Conservation (phyloP, 208 protist species). For the Angomonas desouzai region DNA sequence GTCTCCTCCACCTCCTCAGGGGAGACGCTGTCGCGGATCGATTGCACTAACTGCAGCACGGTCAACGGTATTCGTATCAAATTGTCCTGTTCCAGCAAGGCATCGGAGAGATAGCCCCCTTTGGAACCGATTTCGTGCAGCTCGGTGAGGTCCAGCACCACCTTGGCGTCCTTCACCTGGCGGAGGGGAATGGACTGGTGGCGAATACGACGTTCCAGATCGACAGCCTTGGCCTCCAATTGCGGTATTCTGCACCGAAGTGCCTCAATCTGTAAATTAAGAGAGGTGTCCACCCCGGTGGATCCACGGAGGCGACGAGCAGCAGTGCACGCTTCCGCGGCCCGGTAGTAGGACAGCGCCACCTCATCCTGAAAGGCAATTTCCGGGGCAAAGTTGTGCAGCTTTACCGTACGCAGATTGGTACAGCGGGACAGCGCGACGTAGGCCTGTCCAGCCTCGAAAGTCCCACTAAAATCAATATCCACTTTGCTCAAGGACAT, state of each 20-base stretch:
- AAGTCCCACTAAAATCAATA: slow-evolving; percentile 77
- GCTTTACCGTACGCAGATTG: slow-evolving; percentile 41
- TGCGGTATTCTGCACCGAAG: slow-evolving; percentile 46
- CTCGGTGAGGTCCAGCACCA: slow-evolving; percentile 69
- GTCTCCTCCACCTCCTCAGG: neutral
- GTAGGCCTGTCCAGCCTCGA: slow-evolving; percentile 85
- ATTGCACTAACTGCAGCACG: slow-evolving; percentile 30
- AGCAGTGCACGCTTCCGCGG: slow-evolving; percentile 24
- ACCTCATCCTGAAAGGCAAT: slow-evolving; percentile 47
- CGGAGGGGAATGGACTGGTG: slow-evolving; percentile 20
- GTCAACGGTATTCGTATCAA: slow-evolving; percentile 68
- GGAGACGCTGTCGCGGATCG: slow-evolving; percentile 18
- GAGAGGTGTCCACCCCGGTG: slow-evolving; percentile 16
- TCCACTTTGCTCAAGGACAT: slow-evolving; percentile 86
- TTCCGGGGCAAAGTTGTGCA: slow-evolving; percentile 60
- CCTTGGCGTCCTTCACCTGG: slow-evolving; percentile 21
- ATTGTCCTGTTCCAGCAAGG: slow-evolving; percentile 54
- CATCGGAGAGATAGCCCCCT: slow-evolving; percentile 17
- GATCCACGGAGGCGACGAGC: slow-evolving; percentile 4
- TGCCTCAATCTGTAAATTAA: slow-evolving; percentile 36
- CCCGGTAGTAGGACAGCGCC: slow-evolving; percentile 83
- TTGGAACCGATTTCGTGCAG: slow-evolving; percentile 49
- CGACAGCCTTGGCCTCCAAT: slow-evolving; percentile 25
- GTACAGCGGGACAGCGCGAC: slow-evolving; percentile 88
- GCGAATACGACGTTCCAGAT: slow-evolving; percentile 35